Evolutionary conservation across 2,329 filamentous ascomycete genomes (phyloP), one percentile per base, ranked within the genome.

Genomic region (Neocatenulostroma microsporum): DNA sequence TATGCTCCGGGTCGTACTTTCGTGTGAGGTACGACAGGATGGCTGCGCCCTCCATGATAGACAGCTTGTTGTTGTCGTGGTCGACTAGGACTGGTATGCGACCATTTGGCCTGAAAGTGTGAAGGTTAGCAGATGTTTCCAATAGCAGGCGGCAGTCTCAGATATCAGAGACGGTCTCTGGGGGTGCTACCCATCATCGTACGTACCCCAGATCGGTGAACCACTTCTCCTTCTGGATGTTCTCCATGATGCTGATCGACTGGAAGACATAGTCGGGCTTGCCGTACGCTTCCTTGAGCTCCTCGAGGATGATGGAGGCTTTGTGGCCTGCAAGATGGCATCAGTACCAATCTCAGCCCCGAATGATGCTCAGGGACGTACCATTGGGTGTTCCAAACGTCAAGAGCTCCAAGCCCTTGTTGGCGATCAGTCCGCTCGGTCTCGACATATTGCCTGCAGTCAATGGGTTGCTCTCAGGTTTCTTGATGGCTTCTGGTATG

Each of bases 141-240:
- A n/a, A n/a, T n/a, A n/a, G n/a, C n/a, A n/a, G n/a, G n/a, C n/a
- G n/a, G n/a, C n/a, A n/a, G n/a, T n/a, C n/a, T n/a, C n/a, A n/a
- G n/a, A n/a, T n/a, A n/a, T n/a, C n/a, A n/a, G n/a, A n/a, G n/a
- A n/a, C n/a, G n/a, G n/a, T n/a, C n/a, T n/a, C n/a, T n/a, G n/a
- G n/a, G n/a, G n/a, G n/a, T n/a, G n/a, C n/a, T n/a, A n/a, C n/a
- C n/a, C n/a, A n/a, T n/a, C n/a, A n/a, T n/a, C n/a, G n/a, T n/a
- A n/a, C n/a, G n/a, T n/a, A n/a, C n/a, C 71, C 72, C 20, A 78
- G 54, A 24, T 72, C 71, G 0, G 70, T 75, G 62, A 74, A 82
- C 78, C 78, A 82, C 1, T 70, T 66, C 63, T 81, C 69, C 57
- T 82, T 82, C 29, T 82, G 79, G 19, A 77, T 70, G 60, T 79